phyloP scores from a whole-genome alignment of 306 rosid genomes.

The Castanospermum australe region DNA sequence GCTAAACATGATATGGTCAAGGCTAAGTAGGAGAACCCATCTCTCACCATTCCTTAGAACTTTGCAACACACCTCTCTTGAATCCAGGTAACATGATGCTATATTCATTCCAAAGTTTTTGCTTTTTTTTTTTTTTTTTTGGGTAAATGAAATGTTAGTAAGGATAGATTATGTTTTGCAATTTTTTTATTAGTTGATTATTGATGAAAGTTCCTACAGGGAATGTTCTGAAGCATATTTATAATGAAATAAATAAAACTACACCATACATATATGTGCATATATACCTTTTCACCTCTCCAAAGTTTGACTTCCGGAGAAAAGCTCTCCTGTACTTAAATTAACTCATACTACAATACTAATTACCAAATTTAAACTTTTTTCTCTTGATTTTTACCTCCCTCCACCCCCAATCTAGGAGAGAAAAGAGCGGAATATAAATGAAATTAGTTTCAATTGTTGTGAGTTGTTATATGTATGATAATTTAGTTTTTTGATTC shows the following conservation, averaged over 20 bases:
- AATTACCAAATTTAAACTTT: neutral
- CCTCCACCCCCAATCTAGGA: neutral
- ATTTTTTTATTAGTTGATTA: neutral
- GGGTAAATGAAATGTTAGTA: no score
- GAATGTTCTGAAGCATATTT: constrained; percentile 11
- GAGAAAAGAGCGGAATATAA: neutral
- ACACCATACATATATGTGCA: neutral
- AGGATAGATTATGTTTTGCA: no score
- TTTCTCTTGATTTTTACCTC: neutral
- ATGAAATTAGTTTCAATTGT: neutral
- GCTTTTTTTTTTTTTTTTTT: no score
- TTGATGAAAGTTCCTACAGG: neutral
- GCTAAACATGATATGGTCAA: constrained; percentile 53
- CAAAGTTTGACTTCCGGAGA: neutral
- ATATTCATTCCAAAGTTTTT: neutral
- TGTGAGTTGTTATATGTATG: neutral
- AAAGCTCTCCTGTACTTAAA: neutral
- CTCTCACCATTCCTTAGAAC: constrained; percentile 34
- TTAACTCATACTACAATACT: neutral
- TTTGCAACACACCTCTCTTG: constrained; percentile 21
- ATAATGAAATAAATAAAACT: neutral
- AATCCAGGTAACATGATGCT: constrained; percentile 41
- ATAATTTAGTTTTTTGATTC: constrained; percentile 36
- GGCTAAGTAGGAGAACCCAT: constrained; percentile 44
- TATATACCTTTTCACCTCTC: constrained; percentile 3